phyloP scores from a whole-genome alignment of 2,329 filamentous ascomycete genomes.

The Dryadomyces quercus-mongolicae region DNA sequence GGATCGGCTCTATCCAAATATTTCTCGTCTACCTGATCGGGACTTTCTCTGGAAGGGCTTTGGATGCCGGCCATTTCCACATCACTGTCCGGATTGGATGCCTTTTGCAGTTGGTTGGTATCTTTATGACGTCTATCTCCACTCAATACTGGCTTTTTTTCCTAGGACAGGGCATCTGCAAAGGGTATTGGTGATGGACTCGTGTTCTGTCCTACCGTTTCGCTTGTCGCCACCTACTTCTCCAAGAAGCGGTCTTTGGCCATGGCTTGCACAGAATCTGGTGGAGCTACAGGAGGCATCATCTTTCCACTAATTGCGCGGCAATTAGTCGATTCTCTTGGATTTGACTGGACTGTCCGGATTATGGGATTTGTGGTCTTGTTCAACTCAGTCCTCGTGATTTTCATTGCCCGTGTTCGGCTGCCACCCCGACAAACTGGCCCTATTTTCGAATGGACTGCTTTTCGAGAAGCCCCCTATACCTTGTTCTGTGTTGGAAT shows the following conservation, averaged over 20 bases:
- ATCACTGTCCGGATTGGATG: not conserved
- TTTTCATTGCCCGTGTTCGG: not conserved
- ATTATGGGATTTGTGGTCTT: conserved; percentile 13
- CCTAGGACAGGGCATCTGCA: conserved; percentile 25
- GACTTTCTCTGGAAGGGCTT: not conserved
- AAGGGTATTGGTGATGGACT: conserved; percentile 25
- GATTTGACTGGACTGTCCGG: conserved; percentile 16
- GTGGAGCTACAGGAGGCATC: conserved; percentile 14
- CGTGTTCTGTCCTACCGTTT: conserved; percentile 23
- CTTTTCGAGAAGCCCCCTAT: conserved; percentile 23
- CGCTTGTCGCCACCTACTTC: conserved; percentile 25
- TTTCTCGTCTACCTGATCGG: not conserved
- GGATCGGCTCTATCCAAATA: not conserved
- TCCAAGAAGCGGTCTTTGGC: conserved; percentile 5
- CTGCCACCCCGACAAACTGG: not conserved
- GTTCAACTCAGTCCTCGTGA: not conserved
- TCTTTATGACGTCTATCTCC: not conserved
- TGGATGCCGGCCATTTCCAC: not conserved
- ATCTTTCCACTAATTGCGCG: conserved; percentile 15
- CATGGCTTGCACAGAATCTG: conserved; percentile 15
- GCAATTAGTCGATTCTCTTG: conserved; percentile 10
- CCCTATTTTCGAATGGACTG: conserved; percentile 15
- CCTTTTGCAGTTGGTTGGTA: not conserved
- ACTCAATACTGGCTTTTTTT: conserved; percentile 27
- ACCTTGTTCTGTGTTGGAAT: conserved; percentile 22